Percentiles rank a stretch among this genome's conserved stretches.
Evolutionary conservation across 495 filamentous ascomycete genomes (phyloP).

Genomic region (Niebla homalea): DNA sequence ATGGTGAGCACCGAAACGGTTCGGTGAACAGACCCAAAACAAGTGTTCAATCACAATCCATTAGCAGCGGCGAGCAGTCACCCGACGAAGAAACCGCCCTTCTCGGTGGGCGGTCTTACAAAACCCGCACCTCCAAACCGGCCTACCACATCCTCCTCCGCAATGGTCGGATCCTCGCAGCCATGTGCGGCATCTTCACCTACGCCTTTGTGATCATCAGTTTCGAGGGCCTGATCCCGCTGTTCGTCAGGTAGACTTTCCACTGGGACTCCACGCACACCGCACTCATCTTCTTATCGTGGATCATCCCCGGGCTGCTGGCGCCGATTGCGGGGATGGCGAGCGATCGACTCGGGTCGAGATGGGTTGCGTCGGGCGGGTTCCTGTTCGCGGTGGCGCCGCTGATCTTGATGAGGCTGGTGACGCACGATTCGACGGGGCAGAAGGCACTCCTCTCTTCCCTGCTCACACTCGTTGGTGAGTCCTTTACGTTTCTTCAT

Average conservation of each 20-base stretch:
- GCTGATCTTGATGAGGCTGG: conserved; percentile 52
- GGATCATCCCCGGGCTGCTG: conserved; percentile 55
- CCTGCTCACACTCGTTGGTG: conserved; percentile 44
- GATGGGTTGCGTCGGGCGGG: conserved; percentile 44
- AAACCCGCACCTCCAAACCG: background rate
- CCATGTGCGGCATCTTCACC: conserved; percentile 34
- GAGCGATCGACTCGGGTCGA: conserved; percentile 51
- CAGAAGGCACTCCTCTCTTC: conserved; percentile 54
- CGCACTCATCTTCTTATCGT: conserved; percentile 56
- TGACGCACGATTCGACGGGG: conserved; percentile 37
- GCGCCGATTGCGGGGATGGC: conserved; percentile 49
- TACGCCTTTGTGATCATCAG: conserved; percentile 40
- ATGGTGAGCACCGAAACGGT: too few species aligned
- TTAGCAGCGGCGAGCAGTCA: too few species aligned
- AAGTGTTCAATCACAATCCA: too few species aligned
- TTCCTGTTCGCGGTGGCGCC: conserved; percentile 48
- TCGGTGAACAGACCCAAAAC: too few species aligned
- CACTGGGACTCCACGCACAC: conserved; percentile 53
- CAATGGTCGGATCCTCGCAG: conserved; percentile 33
- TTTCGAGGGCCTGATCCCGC: conserved; percentile 49
- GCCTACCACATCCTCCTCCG: conserved; percentile 26
- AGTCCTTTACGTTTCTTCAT: background rate
- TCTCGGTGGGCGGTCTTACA: background rate
- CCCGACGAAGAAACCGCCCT: conserved; percentile 8
- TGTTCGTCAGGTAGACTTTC: conserved; percentile 50